Percentiles rank a stretch among this genome's conserved stretches.
Conservation (phyloP, 1,139 yeast genomes). For the Taiozyma sp. region DNA sequence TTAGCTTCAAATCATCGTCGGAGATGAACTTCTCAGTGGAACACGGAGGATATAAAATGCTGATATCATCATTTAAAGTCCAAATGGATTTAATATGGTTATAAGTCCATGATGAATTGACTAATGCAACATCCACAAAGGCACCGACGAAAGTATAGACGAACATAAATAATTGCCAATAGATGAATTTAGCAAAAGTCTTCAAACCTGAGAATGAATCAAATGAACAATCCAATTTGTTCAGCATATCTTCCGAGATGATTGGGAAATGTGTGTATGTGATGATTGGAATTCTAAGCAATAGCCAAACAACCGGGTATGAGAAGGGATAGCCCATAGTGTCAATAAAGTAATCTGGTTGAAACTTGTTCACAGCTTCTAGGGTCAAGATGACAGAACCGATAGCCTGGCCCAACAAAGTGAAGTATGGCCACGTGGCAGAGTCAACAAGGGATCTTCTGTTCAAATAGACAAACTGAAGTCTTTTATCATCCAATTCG, state of each 20-base stretch:
- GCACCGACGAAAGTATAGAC: conserved; percentile 65
- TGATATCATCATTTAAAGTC: conserved; percentile 35
- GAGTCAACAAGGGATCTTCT: conserved; percentile 64
- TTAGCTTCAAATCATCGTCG: conserved; percentile 5
- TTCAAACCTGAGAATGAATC: conserved; percentile 18
- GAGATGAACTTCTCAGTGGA: conserved; percentile 49
- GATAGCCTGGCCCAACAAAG: conserved; percentile 80
- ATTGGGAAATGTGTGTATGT: conserved; percentile 94
- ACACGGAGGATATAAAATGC: conserved; percentile 81
- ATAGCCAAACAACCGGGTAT: conserved; percentile 53
- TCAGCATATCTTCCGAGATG: conserved; percentile 81
- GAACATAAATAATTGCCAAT: conserved; percentile 64
- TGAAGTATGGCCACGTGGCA: conserved; percentile 69
- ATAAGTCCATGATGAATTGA: conserved; percentile 91
- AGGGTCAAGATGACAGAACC: conserved; percentile 67
- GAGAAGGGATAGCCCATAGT: conserved; percentile 92
- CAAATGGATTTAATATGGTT: conserved; percentile 65
- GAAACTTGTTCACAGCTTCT: conserved; percentile 61
- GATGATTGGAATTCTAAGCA: conserved; percentile 65
- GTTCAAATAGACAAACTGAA: conserved; percentile 68
- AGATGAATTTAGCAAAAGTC: conserved; percentile 44
- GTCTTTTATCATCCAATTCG: conserved; percentile 43
- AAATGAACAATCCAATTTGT: conserved; percentile 40
- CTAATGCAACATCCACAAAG: conserved; percentile 57
- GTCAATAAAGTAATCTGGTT: conserved; percentile 89